These are phyloP conservation scores for Botrytis deweyae DNA, from an alignment of 2,329 filamentous ascomycete genomes.

Conservation along the genomic window DNA sequence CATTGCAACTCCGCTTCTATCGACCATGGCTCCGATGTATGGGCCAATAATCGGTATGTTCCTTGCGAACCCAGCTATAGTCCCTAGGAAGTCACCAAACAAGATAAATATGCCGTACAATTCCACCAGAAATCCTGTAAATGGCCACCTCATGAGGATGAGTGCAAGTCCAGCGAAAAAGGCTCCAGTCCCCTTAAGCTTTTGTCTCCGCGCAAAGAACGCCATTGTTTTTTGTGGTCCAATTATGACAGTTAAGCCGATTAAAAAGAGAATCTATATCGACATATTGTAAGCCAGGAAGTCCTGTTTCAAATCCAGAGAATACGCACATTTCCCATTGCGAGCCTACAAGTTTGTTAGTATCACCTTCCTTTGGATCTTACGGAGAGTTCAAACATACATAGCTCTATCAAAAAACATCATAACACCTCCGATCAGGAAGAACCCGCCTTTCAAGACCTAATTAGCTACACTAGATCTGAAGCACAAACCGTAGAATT, in stretches of 20 bases:
- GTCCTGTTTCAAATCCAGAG: slow-evolving; percentile 21
- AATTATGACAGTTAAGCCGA: slow-evolving; percentile 94
- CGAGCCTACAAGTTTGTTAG: slow-evolving; percentile 59
- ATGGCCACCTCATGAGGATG: slow-evolving; percentile 86
- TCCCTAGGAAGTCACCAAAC: slow-evolving; percentile 95
- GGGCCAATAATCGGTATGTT: slow-evolving; percentile 83
- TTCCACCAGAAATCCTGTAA: slow-evolving; percentile 88
- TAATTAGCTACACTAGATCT: slow-evolving; percentile 25
- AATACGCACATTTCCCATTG: slow-evolving; percentile 75
- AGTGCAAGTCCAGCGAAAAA: slow-evolving; percentile 81
- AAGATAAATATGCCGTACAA: slow-evolving; percentile 89
- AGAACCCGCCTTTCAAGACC: slow-evolving; percentile 73
- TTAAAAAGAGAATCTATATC: slow-evolving; percentile 87
- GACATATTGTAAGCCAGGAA: slow-evolving; percentile 46
- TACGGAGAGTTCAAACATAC: slow-evolving; percentile 51
- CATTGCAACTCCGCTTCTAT: slow-evolving; percentile 66
- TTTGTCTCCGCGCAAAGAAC: slow-evolving; percentile 94
- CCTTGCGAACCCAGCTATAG: slow-evolving; percentile 82
- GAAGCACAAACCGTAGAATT: slow-evolving; percentile 24
- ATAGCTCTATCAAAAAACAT: slow-evolving; percentile 98
- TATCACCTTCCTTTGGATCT: background rate
- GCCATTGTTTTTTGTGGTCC: slow-evolving; percentile 84
- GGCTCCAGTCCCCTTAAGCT: slow-evolving; percentile 84
- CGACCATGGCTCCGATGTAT: slow-evolving; percentile 73
- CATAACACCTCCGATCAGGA: slow-evolving; percentile 89